Percentiles rank a stretch among this genome's conserved stretches.
Evolutionary conservation across 2,329 filamentous ascomycete genomes (phyloP).

Genomic region (Sporothrix globosa): DNA sequence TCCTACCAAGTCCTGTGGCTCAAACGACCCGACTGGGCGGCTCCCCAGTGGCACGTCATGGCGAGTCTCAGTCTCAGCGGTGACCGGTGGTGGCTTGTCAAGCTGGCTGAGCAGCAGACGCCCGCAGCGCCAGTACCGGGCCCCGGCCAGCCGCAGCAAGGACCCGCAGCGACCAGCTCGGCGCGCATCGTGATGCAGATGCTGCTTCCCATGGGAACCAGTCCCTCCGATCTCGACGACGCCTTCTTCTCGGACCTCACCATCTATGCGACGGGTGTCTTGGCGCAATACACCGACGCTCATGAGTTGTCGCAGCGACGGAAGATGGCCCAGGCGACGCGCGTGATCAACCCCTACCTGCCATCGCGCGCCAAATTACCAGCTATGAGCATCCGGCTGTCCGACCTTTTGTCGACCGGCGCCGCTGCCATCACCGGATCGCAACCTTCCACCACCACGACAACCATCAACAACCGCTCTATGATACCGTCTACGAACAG

Average conservation of each 20-base stretch:
- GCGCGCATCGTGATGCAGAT: slow-evolving; percentile 35
- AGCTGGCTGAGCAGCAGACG: slow-evolving; percentile 55
- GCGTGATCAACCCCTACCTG: slow-evolving; percentile 46
- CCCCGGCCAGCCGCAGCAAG: neutral
- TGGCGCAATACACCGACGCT: slow-evolving; percentile 55
- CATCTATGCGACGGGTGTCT: slow-evolving; percentile 55
- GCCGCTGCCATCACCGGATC: neutral
- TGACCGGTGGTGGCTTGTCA: slow-evolving; percentile 78
- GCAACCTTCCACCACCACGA: neutral
- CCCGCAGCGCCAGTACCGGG: neutral
- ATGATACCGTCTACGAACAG: neutral
- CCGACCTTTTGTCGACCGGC: slow-evolving; percentile 45
- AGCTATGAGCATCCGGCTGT: slow-evolving; percentile 53
- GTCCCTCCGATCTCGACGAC: slow-evolving; percentile 51
- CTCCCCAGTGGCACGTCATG: slow-evolving; percentile 69
- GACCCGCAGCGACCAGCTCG: neutral
- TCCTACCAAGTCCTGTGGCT: slow-evolving; percentile 70
- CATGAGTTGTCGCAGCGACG: slow-evolving; percentile 52
- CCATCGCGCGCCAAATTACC: slow-evolving; percentile 53
- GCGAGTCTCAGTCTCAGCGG: slow-evolving; percentile 71
- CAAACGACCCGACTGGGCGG: slow-evolving; percentile 69
- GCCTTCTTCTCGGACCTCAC: slow-evolving; percentile 58
- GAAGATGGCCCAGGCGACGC: slow-evolving; percentile 47
- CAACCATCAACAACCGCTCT: slow-evolving; percentile 26
- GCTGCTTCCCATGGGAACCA: slow-evolving; percentile 40